Evolutionary conservation across 345 rosid genomes (phyloP).

Genomic region (Pugionium cornutum): DNA sequence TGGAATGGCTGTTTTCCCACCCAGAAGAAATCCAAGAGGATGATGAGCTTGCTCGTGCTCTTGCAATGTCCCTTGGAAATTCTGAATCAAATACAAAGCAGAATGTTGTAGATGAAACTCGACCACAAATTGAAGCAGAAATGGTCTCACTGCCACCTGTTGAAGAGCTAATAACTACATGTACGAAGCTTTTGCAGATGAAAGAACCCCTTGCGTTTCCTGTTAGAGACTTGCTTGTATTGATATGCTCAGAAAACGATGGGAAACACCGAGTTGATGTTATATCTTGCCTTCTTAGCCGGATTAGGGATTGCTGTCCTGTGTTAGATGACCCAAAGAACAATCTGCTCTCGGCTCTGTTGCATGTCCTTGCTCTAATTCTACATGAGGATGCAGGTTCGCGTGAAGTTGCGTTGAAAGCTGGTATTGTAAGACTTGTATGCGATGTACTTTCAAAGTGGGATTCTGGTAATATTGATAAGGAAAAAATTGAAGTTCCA

Average conservation of each 20-base stretch:
- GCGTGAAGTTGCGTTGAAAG: constrained; percentile 76
- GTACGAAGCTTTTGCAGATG: constrained; percentile 83
- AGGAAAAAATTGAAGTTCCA: constrained; percentile 60
- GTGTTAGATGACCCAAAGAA: constrained; percentile 55
- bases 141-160: constrained; percentile 80
- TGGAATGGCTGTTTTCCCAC: constrained; percentile 97
- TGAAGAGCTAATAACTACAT: constrained; percentile 83
- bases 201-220: constrained; percentile 90
- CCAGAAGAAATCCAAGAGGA: constrained; percentile 91
- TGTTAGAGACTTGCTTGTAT: constrained; percentile 79
- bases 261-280: constrained; percentile 82
- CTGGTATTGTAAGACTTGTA: constrained; percentile 72
- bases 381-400: constrained; percentile 84
- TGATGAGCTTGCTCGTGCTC: constrained; percentile 98
- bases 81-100: constrained; percentile 81
- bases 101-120: constrained; percentile 52
- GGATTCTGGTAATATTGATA: constrained; percentile 58
- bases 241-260: constrained; percentile 82
- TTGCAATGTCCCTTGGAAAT: constrained; percentile 92
- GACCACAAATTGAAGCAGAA: constrained; percentile 67
- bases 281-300: constrained; percentile 70
- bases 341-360: constrained; percentile 59
- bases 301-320: constrained; percentile 59
- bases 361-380: constrained; percentile 91
- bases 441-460: constrained; percentile 72